Base-by-base conservation (phyloP, 805 yeast species). In the Blastobotrys muscicola region DNA sequence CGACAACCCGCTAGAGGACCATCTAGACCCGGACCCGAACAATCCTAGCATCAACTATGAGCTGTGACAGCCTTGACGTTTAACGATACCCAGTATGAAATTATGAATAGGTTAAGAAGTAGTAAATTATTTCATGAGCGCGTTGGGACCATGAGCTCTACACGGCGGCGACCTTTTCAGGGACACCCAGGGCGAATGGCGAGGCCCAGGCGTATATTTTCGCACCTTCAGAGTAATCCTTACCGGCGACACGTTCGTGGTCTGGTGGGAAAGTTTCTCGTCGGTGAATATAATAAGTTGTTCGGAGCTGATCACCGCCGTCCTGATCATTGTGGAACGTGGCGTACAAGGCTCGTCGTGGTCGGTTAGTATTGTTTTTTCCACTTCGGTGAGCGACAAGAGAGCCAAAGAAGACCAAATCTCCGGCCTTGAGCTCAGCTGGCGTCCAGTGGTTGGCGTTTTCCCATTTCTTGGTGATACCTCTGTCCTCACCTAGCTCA, bases 391-490 rank as follows among this genome's bases (percentile, higher is more conserved):
- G 49, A 14, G 49, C 49, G 4, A 45, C 34, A 37, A 29, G 39
- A n/a, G 49, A 45, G 4, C 49, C 49, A 33, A 45, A 45, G 33
- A 45, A 42, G 15, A 45, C 26, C 13, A 45, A 36, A 31, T 43
- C 42, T 8, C 46, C 49, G 10, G 36, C 20, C 14, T 42, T 32
- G 39, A 45, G 32, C 11, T 45, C 43, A 12, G 41, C 49, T 11
- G 44, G 33, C n/a, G 41, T 36, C 49, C 49, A 46, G 4, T 46
- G 39, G 33, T 46, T 44, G 14, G 33, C 26, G 12, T 36, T 30
- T 32, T 46, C 49, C 49, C 49, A 46, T 20, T 43, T 38, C 36
- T 40, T 36, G 26, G 49, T 36, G 36, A 46, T 46, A 7, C 37
- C 29, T 11, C 29, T 20, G 23, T 41, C 44, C 16, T 38, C 16